Evolutionary conservation across 345 rosid species (phyloP).

Genomic region (Eucalyptus curtisii): DNA sequence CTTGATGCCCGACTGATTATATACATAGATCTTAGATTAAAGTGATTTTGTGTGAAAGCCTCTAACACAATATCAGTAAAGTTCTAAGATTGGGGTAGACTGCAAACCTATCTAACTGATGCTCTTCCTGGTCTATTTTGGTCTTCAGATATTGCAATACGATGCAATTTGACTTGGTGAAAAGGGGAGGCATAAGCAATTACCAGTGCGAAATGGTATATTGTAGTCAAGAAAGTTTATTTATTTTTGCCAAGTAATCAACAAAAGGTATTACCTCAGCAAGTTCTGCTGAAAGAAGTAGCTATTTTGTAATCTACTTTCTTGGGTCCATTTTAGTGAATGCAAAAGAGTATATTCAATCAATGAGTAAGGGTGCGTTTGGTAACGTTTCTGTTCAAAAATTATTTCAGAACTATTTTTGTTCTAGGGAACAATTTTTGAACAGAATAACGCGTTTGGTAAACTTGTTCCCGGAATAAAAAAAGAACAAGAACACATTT

Average conservation of each 20-base stretch:
- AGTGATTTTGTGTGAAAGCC: neutral
- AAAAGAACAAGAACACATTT: no score
- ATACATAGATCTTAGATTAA: neutral
- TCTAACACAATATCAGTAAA: neutral
- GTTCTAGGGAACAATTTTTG: no score
- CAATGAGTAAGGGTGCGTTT: no score
- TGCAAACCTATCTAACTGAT: neutral
- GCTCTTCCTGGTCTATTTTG: neutral
- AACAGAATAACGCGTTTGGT: no score
- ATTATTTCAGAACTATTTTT: no score
- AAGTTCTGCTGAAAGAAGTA: neutral
- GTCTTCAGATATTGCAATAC: neutral
- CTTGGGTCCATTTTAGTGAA: neutral
- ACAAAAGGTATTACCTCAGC: neutral
- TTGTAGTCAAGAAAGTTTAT: neutral
- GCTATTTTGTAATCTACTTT: neutral
- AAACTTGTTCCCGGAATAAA: no score
- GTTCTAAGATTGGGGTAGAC: neutral
- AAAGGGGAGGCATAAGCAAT: neutral
- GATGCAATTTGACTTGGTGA: neutral
- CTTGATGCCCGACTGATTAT: neutral
- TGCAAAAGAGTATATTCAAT: neutral
- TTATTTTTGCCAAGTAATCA: neutral
- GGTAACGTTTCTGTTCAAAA: no score
- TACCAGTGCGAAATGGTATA: neutral